A percentile compares a stretch with the other conserved stretches of the same genome.
Evolutionary conservation across 208 protist genomes (phyloP).

Genomic region (Giardia muris): DNA sequence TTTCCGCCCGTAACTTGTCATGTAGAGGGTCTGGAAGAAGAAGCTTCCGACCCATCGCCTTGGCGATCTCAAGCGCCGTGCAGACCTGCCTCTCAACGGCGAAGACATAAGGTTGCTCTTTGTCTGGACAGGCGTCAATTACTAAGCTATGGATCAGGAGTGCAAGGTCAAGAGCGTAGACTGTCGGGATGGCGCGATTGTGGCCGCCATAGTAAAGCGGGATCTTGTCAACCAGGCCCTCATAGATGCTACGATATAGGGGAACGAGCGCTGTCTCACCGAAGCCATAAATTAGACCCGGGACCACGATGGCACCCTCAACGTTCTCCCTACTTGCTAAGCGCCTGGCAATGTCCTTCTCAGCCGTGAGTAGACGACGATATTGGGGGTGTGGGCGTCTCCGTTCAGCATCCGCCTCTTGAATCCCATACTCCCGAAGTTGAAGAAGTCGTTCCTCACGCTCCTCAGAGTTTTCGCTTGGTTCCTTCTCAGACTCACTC

Average conservation of each 20-base stretch:
- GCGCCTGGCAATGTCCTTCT: not conserved
- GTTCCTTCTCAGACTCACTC: not conserved
- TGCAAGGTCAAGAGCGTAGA: conserved; percentile 17
- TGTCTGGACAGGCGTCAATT: not conserved
- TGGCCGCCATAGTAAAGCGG: conserved; percentile 26
- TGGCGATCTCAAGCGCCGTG: not conserved
- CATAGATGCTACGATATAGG: not conserved
- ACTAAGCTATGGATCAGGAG: not conserved
- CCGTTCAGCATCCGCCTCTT: not conserved
- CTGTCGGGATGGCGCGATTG: not conserved
- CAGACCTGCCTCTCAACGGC: conserved; percentile 19
- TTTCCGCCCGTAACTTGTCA: not conserved
- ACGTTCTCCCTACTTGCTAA: not conserved
- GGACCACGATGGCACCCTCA: not conserved
- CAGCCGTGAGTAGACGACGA: not conserved
- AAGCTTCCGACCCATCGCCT: conserved; percentile 2
- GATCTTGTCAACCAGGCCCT: too few species aligned
- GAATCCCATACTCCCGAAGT: not conserved
- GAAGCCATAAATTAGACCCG: conserved; percentile 26
- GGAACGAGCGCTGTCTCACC: not conserved
- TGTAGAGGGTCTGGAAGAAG: conserved; percentile 4
- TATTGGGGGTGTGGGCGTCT: conserved; percentile 21
- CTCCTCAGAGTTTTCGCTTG: not conserved
- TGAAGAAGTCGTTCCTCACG: not conserved
- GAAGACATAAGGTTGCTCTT: conserved; percentile 20